A percentile compares a stretch with the other conserved stretches of the same genome.
Evolutionary conservation across 2,329 filamentous ascomycete genomes (phyloP).

Genomic region (Talaromyces sp.): DNA sequence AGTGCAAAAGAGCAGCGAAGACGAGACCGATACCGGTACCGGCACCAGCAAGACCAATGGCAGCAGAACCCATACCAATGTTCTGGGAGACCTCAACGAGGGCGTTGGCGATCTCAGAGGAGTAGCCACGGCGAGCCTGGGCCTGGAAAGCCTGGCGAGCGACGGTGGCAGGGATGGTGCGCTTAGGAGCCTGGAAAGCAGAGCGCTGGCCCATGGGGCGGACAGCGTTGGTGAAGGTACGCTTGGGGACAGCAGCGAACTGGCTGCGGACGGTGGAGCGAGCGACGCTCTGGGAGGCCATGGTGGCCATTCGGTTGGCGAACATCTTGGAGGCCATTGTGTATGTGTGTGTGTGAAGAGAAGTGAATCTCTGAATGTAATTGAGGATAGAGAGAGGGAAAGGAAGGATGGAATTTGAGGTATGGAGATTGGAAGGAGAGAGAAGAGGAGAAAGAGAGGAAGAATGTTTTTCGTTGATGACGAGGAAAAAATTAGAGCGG

Average conservation of each 20-base stretch:
- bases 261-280: slow-evolving; percentile 69
- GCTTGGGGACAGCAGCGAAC: slow-evolving; percentile 67
- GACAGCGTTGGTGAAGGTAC: slow-evolving; percentile 61
- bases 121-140: slow-evolving; percentile 73
- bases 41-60: slow-evolving; percentile 88
- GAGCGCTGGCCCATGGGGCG: slow-evolving; percentile 35
- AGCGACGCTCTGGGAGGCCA: slow-evolving; percentile 69
- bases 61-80: slow-evolving; percentile 83
- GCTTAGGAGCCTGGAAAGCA: slow-evolving; percentile 73
- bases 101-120: slow-evolving; percentile 79
- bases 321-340: slow-evolving; percentile 80
- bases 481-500: slow-evolving; percentile 23
- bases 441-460: slow-evolving; percentile 23
- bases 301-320: slow-evolving; percentile 72
- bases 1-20: slow-evolving; percentile 84
- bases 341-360: slow-evolving; percentile 46
- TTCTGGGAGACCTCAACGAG: slow-evolving; percentile 90
- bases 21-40: slow-evolving; percentile 95
- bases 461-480: slow-evolving; percentile 21
- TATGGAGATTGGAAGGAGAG: slow-evolving; percentile 23
- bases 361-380: slow-evolving; percentile 36
- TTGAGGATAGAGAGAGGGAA: slow-evolving; percentile 33
- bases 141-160: slow-evolving; percentile 58
- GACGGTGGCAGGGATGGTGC: slow-evolving; percentile 66
- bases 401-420: slow-evolving; percentile 32